A percentile compares a stretch with the other conserved stretches of the same genome.
Conservation (phyloP, 1,284 basidiomycete genomes). For the Ceratobasidium sp. region DNA sequence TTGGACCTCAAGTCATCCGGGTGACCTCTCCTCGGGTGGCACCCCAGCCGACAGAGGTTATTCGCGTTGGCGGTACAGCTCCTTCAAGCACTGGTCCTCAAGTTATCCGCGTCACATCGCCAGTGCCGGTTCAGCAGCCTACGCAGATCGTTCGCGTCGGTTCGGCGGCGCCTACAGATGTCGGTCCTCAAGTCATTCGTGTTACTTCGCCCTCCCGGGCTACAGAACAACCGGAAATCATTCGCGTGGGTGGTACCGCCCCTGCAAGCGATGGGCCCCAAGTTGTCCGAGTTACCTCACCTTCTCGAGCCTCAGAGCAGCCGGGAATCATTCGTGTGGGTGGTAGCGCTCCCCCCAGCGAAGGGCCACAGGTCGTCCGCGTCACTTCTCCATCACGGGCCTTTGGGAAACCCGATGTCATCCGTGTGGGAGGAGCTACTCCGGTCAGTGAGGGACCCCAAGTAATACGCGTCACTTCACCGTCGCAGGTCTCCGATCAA, state of each 20-base stretch:
- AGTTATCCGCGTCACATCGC: conserved; percentile 39
- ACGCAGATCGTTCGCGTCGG: conserved; percentile 40
- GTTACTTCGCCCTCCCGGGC: conserved; percentile 25
- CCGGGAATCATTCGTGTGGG: conserved; percentile 1
- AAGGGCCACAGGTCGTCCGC: conserved; percentile 3
- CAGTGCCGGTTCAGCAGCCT: conserved; percentile 25
- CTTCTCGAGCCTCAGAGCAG: neutral
- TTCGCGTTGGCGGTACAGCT: conserved; percentile 36
- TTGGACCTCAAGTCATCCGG: conserved; percentile 35
- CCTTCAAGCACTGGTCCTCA: conserved; percentile 12
- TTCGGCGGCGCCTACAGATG: conserved; percentile 8
- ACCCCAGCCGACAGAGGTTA: conserved; percentile 31
- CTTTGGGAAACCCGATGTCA: neutral
- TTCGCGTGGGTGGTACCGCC: too few relatives aligned
- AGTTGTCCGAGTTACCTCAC: conserved; percentile 25
- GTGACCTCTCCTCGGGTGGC: conserved; percentile 29
- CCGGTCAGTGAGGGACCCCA: conserved; percentile 5
- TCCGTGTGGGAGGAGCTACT: conserved; percentile 7
- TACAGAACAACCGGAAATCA: conserved; percentile 24
- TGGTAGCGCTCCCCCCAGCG: neutral
- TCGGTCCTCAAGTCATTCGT: conserved; percentile 30
- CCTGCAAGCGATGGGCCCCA: too few relatives aligned
- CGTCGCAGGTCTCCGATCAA: neutral
- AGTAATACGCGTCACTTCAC: conserved; percentile 32
- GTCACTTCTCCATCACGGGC: conserved; percentile 7